Evolutionary conservation across 495 filamentous ascomycete genomes (phyloP).

Genomic region (Sporormia fimetaria): DNA sequence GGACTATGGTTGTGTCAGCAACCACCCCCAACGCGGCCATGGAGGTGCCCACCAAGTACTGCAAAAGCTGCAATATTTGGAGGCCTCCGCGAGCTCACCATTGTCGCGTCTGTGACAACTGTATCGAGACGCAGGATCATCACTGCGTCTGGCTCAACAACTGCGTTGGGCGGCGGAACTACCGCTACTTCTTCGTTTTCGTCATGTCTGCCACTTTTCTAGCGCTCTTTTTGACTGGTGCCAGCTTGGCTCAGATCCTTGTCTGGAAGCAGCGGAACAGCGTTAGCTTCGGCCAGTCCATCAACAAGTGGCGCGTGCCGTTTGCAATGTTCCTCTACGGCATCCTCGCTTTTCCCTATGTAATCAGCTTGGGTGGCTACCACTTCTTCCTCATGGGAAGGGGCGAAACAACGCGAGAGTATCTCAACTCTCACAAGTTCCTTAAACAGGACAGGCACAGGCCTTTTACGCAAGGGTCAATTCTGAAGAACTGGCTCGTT

Average conservation of each 20-base stretch:
- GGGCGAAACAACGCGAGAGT: slow-evolving; percentile 92
- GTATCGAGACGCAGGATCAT: slow-evolving; percentile 93
- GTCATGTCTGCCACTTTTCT: slow-evolving; percentile 65
- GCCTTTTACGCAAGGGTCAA: slow-evolving; percentile 72
- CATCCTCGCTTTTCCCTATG: slow-evolving; percentile 63
- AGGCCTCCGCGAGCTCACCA: slow-evolving; percentile 90
- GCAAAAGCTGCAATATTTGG: slow-evolving; percentile 94
- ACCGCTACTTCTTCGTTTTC: slow-evolving; percentile 94
- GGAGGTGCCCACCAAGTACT: slow-evolving; percentile 96
- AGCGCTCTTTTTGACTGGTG: slow-evolving; percentile 60
- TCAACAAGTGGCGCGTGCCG: slow-evolving; percentile 59
- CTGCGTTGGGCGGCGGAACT: slow-evolving; percentile 93
- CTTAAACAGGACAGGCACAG: slow-evolving; percentile 79
- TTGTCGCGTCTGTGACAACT: slow-evolving; percentile 93
- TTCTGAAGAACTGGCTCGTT: slow-evolving; percentile 66
- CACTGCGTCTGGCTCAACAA: slow-evolving; percentile 99
- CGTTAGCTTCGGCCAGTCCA: slow-evolving; percentile 53
- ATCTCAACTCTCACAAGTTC: slow-evolving; percentile 92
- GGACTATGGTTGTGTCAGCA: slow-evolving; percentile 76
- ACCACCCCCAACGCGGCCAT: slow-evolving; percentile 65
- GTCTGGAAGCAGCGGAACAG: slow-evolving; percentile 51
- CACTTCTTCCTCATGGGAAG: slow-evolving; percentile 81
- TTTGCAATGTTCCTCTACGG: slow-evolving; percentile 86
- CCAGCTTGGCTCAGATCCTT: slow-evolving; percentile 67
- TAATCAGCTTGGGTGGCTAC: slow-evolving; percentile 70